Conservation (phyloP, 2,329 filamentous ascomycete species). For the Cercospora berteroae region DNA sequence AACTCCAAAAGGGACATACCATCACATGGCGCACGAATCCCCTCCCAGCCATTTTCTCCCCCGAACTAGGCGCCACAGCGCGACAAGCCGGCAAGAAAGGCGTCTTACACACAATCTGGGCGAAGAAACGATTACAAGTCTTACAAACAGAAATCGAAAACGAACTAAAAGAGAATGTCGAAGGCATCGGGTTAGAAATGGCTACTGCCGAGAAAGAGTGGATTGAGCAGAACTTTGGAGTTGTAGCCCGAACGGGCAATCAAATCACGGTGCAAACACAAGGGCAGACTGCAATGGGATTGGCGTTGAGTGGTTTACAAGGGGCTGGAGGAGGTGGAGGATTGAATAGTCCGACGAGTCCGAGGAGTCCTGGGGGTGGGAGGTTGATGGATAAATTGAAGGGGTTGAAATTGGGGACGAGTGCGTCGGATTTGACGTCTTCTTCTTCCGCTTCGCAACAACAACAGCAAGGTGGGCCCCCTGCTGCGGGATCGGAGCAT, state of each 20-base stretch:
- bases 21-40: conserved; percentile 67
- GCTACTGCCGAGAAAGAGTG: conserved; percentile 78
- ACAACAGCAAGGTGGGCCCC: conserved; percentile 9
- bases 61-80: conserved; percentile 66
- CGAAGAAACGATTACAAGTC: conserved; percentile 73
- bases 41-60: conserved; percentile 81
- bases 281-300: conserved; percentile 33
- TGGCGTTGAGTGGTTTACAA: conserved; percentile 14
- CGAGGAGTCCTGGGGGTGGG: conserved; percentile 62
- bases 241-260: conserved; percentile 47
- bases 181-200: conserved; percentile 83
- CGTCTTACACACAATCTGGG: conserved; percentile 87
- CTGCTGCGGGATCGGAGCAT: conserved; percentile 27
- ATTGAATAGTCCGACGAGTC: conserved; percentile 56
- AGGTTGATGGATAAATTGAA: conserved; percentile 75
- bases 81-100: conserved; percentile 70
- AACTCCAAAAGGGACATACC: conserved; percentile 49
- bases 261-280: conserved; percentile 37
- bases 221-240: conserved; percentile 79
- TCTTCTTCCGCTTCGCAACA: conserved; percentile 30
- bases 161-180: conserved; percentile 70
- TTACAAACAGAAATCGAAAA: conserved; percentile 72
- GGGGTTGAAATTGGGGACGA: conserved; percentile 75
- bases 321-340: conserved; percentile 20
- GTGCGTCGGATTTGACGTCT: conserved; percentile 34